phyloP scores from a whole-genome alignment of 2,329 filamentous ascomycete genomes.

The Sclerotinia minor region DNA sequence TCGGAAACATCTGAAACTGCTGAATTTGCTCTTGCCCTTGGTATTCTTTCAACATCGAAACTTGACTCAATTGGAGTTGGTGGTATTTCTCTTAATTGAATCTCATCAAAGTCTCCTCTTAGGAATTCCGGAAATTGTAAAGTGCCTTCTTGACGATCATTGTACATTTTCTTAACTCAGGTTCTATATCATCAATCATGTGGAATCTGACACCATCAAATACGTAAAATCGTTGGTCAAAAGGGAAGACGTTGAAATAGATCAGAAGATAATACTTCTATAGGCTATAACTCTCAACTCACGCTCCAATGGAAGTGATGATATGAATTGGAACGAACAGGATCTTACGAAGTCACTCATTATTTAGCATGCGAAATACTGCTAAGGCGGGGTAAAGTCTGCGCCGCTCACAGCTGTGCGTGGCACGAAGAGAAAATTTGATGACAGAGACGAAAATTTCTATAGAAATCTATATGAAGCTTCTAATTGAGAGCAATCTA shows the following conservation, averaged over 20 bases:
- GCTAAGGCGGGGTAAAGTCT: slow-evolving; percentile 11
- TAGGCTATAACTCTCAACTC: slow-evolving; percentile 11
- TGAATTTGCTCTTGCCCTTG: slow-evolving; percentile 12
- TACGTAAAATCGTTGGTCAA: neutral
- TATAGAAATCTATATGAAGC: slow-evolving; percentile 19
- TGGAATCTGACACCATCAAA: slow-evolving; percentile 17
- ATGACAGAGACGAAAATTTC: slow-evolving; percentile 20
- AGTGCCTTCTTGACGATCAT: slow-evolving; percentile 4
- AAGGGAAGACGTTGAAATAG: neutral
- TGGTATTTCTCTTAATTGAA: slow-evolving; percentile 20
- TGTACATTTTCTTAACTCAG: slow-evolving; percentile 12
- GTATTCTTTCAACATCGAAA: slow-evolving; percentile 14
- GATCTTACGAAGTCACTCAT: slow-evolving; percentile 3
- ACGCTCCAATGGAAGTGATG: neutral
- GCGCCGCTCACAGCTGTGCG: slow-evolving; percentile 8
- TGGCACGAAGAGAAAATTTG: slow-evolving; percentile 11
- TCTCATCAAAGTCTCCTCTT: slow-evolving; percentile 13
- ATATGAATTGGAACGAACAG: neutral
- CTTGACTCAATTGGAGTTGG: slow-evolving; percentile 17
- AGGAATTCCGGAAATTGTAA: slow-evolving; percentile 13
- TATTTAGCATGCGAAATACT: neutral
- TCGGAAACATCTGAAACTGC: neutral
- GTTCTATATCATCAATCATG: neutral
- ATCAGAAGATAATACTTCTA: neutral
- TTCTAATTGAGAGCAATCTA: slow-evolving; percentile 1